phyloP scores from a whole-genome alignment of 768 basidiomycete genomes.

The Suillus clintonianus region DNA sequence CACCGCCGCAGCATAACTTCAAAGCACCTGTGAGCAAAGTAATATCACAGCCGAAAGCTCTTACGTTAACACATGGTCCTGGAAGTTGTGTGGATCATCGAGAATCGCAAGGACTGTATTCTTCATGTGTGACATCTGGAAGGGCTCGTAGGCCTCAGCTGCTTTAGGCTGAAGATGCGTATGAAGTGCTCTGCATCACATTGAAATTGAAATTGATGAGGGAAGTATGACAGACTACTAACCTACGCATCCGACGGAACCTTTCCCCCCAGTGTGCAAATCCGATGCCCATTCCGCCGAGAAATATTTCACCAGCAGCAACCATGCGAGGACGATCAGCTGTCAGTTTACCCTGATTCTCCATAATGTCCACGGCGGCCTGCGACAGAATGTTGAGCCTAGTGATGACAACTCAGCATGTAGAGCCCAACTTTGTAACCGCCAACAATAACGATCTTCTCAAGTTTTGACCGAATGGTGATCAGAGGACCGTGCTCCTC shows the following conservation, averaged over 20 bases:
- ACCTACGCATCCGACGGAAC: conserved; percentile 59
- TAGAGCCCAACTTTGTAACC: conserved; percentile 19
- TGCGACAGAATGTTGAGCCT: neutral
- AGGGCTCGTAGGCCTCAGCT: too few species aligned
- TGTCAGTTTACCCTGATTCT: conserved; percentile 53
- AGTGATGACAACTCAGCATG: too few species aligned
- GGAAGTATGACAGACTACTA: neutral
- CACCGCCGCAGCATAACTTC: conserved; percentile 27
- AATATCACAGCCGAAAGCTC: too few species aligned
- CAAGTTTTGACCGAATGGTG: conserved; percentile 18
- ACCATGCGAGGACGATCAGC: conserved; percentile 54
- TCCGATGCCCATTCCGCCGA: conserved; percentile 57
- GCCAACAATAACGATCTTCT: conserved; percentile 27
- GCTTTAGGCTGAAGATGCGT: too few species aligned
- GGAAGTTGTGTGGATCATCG: too few species aligned
- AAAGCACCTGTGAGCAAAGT: too few species aligned
- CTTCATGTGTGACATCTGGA: too few species aligned
- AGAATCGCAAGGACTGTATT: too few species aligned
- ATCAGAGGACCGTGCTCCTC: conserved; percentile 25
- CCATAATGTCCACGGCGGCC: conserved; percentile 57
- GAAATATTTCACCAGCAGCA: conserved; percentile 56
- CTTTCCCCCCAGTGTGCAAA: conserved; percentile 53
- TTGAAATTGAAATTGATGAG: too few species aligned
- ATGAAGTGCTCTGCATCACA: too few species aligned
- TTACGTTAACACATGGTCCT: too few species aligned